phyloP scores from a whole-genome alignment of 768 basidiomycete genomes.

The Lactarius sanguifluus region DNA sequence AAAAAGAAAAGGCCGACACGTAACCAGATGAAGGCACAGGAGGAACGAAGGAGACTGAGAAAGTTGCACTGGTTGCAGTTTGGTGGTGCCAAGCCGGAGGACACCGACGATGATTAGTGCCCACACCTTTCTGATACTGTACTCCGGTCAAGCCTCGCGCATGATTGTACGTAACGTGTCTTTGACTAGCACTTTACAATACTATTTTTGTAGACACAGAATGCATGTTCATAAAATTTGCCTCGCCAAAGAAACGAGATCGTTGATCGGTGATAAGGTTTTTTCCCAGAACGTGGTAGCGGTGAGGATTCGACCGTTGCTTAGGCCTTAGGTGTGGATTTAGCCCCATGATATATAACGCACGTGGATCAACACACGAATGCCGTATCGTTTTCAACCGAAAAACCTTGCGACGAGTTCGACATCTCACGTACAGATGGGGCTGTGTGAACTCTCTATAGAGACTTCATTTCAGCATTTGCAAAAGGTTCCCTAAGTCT shows the following conservation, averaged over 20 bases:
- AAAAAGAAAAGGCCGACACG: slow-evolving; percentile 94
- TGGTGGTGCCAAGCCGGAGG: slow-evolving; percentile 82
- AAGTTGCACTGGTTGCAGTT: slow-evolving; percentile 81
- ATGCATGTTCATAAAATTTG: slow-evolving; percentile 19
- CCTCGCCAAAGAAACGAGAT: slow-evolving; percentile 25
- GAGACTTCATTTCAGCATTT: slow-evolving; percentile 19
- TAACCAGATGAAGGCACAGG: slow-evolving; percentile 85
- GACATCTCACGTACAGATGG: slow-evolving; percentile 10
- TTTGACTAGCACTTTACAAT: slow-evolving; percentile 6
- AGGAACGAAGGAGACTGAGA: slow-evolving; percentile 77
- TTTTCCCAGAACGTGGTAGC: slow-evolving; percentile 23
- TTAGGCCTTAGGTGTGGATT: slow-evolving; percentile 9
- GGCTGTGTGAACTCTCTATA: slow-evolving; percentile 23
- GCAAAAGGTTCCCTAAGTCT: slow-evolving; percentile 1
- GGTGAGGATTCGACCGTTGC: slow-evolving; percentile 21
- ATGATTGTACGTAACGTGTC: slow-evolving; percentile 9
- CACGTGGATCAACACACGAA: slow-evolving; percentile 27
- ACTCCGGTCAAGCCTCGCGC: slow-evolving; percentile 3
- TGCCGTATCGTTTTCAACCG: slow-evolving; percentile 7
- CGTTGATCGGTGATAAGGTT: slow-evolving; percentile 25
- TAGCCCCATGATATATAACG: slow-evolving; percentile 16
- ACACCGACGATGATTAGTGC: slow-evolving; percentile 54
- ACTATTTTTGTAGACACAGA: slow-evolving; percentile 20
- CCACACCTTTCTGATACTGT: background rate
- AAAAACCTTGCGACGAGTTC: slow-evolving; percentile 1